phyloP scores from a whole-genome alignment of 768 basidiomycete species.

The Filobasidium floriforme region DNA sequence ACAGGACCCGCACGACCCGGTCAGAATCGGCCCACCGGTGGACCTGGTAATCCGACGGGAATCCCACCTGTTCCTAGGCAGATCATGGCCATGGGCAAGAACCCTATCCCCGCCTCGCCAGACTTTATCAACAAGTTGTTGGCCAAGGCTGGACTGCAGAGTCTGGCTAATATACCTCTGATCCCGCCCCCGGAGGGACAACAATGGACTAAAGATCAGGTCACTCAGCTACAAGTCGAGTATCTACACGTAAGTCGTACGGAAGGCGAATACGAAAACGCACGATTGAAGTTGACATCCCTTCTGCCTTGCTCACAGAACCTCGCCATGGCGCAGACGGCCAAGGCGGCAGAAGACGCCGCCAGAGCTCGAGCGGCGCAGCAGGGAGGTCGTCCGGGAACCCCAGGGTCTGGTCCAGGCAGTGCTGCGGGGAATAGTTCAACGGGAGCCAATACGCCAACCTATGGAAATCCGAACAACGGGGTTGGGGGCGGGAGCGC shows the following conservation, averaged over 20 bases:
- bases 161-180: constrained; percentile 11
- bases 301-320: background rate
- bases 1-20: constrained; percentile 2
- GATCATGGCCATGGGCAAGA: too few relatives aligned
- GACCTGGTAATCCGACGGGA: too few relatives aligned
- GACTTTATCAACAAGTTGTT: constrained; percentile 8
- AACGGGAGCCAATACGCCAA: too few relatives aligned
- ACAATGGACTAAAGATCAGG: constrained; percentile 9
- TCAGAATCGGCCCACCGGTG: background rate
- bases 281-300: background rate
- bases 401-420: too few relatives aligned
- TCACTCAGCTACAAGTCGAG: background rate
- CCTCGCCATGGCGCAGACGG: background rate
- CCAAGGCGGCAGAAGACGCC: too few relatives aligned
- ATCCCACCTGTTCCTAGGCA: too few relatives aligned
- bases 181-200: constrained; percentile 3
- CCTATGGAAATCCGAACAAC: too few relatives aligned
- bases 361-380: too few relatives aligned
- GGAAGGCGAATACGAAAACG: background rate
- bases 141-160: constrained; percentile 10
- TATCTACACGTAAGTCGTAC: background rate
- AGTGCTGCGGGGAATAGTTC: too few relatives aligned
- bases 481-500: too few relatives aligned
- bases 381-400: too few relatives aligned
- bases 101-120: too few relatives aligned